phyloP scores from a whole-genome alignment of 2,329 filamentous ascomycete genomes.

The Pseudovirgaria hyperparasitica region DNA sequence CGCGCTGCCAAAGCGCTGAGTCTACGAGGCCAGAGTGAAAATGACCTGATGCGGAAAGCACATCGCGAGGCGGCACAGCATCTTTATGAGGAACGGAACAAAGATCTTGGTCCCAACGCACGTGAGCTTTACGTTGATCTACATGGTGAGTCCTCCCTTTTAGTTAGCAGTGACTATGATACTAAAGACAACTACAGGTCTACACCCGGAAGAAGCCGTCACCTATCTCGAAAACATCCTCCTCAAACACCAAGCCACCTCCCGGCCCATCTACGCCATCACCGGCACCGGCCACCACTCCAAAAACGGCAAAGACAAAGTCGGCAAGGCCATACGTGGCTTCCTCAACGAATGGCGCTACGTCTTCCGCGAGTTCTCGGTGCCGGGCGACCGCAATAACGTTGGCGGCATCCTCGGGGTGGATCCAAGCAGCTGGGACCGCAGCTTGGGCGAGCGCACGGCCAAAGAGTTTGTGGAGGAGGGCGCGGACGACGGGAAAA shows the following conservation, averaged over 20 bases:
- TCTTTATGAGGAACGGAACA: constrained; percentile 89
- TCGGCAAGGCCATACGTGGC: constrained; percentile 80
- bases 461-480: constrained; percentile 12
- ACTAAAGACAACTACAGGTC: constrained; percentile 30
- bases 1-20: constrained; percentile 90
- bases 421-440: constrained; percentile 47
- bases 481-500: constrained; percentile 10
- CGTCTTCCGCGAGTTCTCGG: constrained; percentile 89
- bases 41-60: constrained; percentile 92
- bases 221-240: constrained; percentile 85
- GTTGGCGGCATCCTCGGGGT: constrained; percentile 53
- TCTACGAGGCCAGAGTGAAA: constrained; percentile 88
- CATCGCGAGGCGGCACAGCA: constrained; percentile 87
- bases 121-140: constrained; percentile 88
- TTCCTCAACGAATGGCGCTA: constrained; percentile 96
- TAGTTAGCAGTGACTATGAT: constrained; percentile 1
- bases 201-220: constrained; percentile 95
- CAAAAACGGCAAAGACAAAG: constrained; percentile 98
- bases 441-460: constrained; percentile 21
- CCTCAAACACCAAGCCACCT: constrained; percentile 62
- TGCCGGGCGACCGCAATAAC: constrained; percentile 87
- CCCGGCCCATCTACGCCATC: constrained; percentile 79
- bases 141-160: constrained; percentile 43
- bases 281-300: constrained; percentile 95
- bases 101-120: constrained; percentile 39